phyloP scores from a whole-genome alignment of 768 basidiomycete species.

The Agrocybe chaxingu region DNA sequence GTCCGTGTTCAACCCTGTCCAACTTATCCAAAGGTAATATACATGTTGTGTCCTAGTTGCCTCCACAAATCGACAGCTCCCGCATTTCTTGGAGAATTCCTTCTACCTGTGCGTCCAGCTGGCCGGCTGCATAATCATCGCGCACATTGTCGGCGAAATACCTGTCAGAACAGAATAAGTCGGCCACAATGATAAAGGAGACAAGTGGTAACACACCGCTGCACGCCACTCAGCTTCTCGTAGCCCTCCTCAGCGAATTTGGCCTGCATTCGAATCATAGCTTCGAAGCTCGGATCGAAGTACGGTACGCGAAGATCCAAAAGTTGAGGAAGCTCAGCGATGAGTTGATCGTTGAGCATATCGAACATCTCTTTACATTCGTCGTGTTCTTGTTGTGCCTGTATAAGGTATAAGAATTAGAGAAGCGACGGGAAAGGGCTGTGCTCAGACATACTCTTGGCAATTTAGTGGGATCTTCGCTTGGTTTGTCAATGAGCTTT shows the following conservation, averaged over 20 bases:
- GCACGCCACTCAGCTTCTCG: conserved; percentile 93
- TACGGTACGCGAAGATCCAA: conserved; percentile 95
- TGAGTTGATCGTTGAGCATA: conserved; percentile 88
- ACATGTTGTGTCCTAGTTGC: conserved; percentile 27
- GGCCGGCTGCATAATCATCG: conserved; percentile 96
- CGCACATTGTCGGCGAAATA: conserved; percentile 89
- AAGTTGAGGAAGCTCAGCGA: conserved; percentile 85
- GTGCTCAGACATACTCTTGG: conserved; percentile 55
- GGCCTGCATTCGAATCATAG: conserved; percentile 97
- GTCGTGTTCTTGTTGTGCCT: conserved; percentile 96
- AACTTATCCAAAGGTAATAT: background rate
- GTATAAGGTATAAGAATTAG: conserved; percentile 1
- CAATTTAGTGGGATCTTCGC: conserved; percentile 89
- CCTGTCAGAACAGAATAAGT: conserved; percentile 30
- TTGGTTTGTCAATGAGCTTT: conserved; percentile 88
- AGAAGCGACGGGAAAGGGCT: background rate
- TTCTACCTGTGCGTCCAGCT: conserved; percentile 94
- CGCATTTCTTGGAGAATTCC: conserved; percentile 96
- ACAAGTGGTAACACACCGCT: conserved; percentile 50
- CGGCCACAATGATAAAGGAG: background rate
- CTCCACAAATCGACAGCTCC: conserved; percentile 92
- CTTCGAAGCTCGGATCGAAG: conserved; percentile 98
- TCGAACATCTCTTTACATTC: conserved; percentile 94
- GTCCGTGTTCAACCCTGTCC: conserved; percentile 4
- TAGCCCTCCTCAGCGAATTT: conserved; percentile 99